A percentile compares a stretch with the other conserved stretches of the same genome.
Evolutionary conservation across 2,329 filamentous ascomycete species (phyloP).

Genomic region (Clonostachys byssicola): DNA sequence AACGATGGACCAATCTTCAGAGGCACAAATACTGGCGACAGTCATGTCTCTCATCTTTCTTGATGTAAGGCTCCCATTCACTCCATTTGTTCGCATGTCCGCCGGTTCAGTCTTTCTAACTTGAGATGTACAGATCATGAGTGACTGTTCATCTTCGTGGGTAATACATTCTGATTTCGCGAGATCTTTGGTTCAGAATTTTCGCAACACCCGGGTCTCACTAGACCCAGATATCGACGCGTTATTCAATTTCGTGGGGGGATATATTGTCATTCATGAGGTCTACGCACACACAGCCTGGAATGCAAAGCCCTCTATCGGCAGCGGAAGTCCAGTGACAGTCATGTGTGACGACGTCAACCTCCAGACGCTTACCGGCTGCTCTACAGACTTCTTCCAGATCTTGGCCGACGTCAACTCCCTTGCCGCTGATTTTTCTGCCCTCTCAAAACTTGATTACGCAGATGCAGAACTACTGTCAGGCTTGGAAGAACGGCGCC

Average conservation of each 20-base stretch:
- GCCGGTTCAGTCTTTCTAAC: neutral
- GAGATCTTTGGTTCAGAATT: constrained; percentile 8
- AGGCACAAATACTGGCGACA: constrained; percentile 12
- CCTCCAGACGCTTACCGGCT: constrained; percentile 9
- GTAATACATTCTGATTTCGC: constrained; percentile 16
- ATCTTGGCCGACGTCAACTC: constrained; percentile 7
- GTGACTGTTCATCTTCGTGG: constrained; percentile 17
- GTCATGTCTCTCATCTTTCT: constrained; percentile 15
- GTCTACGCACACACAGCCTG: constrained; percentile 9
- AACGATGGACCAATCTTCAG: constrained; percentile 3
- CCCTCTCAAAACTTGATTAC: neutral
- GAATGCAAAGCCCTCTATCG: neutral
- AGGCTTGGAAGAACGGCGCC: neutral
- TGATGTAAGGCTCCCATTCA: constrained; percentile 8
- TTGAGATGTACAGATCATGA: constrained; percentile 10
- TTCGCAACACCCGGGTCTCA: neutral
- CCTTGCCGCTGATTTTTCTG: constrained; percentile 1
- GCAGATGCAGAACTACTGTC: neutral
- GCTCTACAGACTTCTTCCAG: constrained; percentile 7
- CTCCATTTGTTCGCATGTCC: too few species aligned
- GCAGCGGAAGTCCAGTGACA: neutral
- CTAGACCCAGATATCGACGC: constrained; percentile 9
- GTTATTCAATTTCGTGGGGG: constrained; percentile 13
- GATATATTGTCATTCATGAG: constrained; percentile 12
- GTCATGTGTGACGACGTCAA: constrained; percentile 5